Percentiles rank a stretch among this genome's conserved stretches.
phyloP scores from a whole-genome alignment of 768 basidiomycete genomes.

The Tylopilus intermedius region DNA sequence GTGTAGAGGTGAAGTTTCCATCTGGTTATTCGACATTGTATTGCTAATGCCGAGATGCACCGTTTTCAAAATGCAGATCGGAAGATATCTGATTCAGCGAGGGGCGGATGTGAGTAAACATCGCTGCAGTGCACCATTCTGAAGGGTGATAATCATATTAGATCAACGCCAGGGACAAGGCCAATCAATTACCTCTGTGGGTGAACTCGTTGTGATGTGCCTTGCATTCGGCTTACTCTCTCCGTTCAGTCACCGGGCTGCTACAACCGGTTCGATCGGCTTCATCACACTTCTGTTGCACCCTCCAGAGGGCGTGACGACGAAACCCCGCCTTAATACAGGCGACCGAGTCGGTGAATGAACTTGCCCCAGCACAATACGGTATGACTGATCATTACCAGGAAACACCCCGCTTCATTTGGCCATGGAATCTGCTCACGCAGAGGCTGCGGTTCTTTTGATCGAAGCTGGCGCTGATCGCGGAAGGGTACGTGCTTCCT shows the following conservation, averaged over 20 bases:
- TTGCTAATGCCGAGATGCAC: slow-evolving; percentile 23
- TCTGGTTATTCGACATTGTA: slow-evolving; percentile 13
- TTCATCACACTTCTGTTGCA: slow-evolving; percentile 85
- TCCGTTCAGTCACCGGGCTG: slow-evolving; percentile 77
- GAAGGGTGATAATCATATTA: slow-evolving; percentile 36
- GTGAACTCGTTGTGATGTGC: slow-evolving; percentile 1
- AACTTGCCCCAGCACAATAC: background rate
- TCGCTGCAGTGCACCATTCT: slow-evolving; percentile 27
- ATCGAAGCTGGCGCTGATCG: slow-evolving; percentile 97
- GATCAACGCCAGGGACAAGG: slow-evolving; percentile 93
- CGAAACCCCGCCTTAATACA: slow-evolving; percentile 82
- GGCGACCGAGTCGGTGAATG: slow-evolving; percentile 68
- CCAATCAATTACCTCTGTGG: slow-evolving; percentile 87
- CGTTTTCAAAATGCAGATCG: slow-evolving; percentile 56
- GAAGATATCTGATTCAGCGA: slow-evolving; percentile 74
- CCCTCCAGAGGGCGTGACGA: slow-evolving; percentile 60
- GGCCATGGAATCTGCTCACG: slow-evolving; percentile 95
- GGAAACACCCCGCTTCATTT: slow-evolving; percentile 97
- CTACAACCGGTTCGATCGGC: slow-evolving; percentile 88
- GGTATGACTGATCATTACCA: slow-evolving; percentile 26
- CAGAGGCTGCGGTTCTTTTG: slow-evolving; percentile 81
- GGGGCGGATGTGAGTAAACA: slow-evolving; percentile 80
- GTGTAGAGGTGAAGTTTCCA: slow-evolving; percentile 58
- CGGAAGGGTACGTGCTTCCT: slow-evolving; percentile 56
- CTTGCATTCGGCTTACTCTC: slow-evolving; percentile 2